A percentile compares a stretch with the other conserved stretches of the same genome.
Evolutionary conservation across 2,329 filamentous ascomycete genomes (phyloP).

Genomic region (Bipolaris oryzae): DNA sequence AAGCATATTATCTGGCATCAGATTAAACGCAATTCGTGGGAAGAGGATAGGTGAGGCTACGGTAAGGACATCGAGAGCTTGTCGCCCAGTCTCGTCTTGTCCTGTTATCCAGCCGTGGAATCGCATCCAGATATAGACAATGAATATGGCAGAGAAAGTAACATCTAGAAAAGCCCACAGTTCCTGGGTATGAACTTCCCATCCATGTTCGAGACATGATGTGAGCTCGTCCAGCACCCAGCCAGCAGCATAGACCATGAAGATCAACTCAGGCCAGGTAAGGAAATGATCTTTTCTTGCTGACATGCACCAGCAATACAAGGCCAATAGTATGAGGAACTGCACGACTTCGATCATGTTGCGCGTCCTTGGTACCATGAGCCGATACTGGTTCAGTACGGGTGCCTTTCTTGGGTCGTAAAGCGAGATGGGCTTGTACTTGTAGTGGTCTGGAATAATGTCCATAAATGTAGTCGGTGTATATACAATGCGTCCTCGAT

Average conservation of each 20-base stretch:
- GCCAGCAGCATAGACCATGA: slow-evolving; percentile 75
- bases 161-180: slow-evolving; percentile 88
- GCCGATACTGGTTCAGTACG: slow-evolving; percentile 80
- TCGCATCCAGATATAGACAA: slow-evolving; percentile 70
- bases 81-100: slow-evolving; percentile 60
- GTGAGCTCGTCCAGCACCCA: slow-evolving; percentile 81
- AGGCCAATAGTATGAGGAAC: slow-evolving; percentile 69
- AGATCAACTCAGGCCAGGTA: slow-evolving; percentile 66
- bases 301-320: slow-evolving; percentile 77
- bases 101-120: slow-evolving; percentile 65
- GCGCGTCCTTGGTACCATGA: slow-evolving; percentile 79
- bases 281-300: slow-evolving; percentile 65
- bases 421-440: slow-evolving; percentile 78
- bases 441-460: slow-evolving; percentile 85
- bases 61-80: slow-evolving; percentile 78
- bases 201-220: slow-evolving; percentile 75
- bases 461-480: slow-evolving; percentile 82
- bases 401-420: slow-evolving; percentile 79
- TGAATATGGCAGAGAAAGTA: slow-evolving; percentile 74
- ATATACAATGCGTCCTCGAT: slow-evolving; percentile 79
- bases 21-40: slow-evolving; percentile 79
- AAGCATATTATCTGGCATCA: slow-evolving; percentile 82
- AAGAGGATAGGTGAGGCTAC: slow-evolving; percentile 79
- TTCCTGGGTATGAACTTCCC: slow-evolving; percentile 86
- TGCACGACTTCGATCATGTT: slow-evolving; percentile 77